phyloP scores from a whole-genome alignment of 352 stramenopile genomes.

The Pythium phragmitis region DNA sequence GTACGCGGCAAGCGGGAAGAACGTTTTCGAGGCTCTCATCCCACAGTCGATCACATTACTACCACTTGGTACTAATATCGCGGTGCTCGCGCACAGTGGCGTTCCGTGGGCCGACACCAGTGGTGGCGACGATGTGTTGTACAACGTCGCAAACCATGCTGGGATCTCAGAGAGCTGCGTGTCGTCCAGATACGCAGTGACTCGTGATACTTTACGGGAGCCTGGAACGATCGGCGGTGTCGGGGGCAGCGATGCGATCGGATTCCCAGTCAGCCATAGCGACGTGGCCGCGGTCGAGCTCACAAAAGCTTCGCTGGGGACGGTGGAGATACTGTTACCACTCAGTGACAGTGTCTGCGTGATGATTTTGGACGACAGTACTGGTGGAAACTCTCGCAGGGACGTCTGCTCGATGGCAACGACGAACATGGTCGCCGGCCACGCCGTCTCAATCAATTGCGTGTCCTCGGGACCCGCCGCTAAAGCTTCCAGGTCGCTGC shows the following conservation, averaged over 20 bases:
- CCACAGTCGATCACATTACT: slow-evolving; percentile 3
- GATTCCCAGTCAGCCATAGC: slow-evolving; percentile 10
- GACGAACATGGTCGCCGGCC: slow-evolving; percentile 22
- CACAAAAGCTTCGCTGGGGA: slow-evolving; percentile 13
- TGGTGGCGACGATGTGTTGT: neutral
- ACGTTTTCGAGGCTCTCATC: neutral
- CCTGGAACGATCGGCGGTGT: neutral
- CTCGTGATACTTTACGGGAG: neutral
- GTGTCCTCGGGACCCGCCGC: slow-evolving; percentile 1
- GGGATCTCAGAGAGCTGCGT: slow-evolving; percentile 7
- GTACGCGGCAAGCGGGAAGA: neutral
- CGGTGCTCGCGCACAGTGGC: neutral
- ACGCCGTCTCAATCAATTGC: slow-evolving; percentile 6
- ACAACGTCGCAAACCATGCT: neutral
- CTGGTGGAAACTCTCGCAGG: slow-evolving; percentile 2
- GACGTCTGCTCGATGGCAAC: slow-evolving; percentile 18
- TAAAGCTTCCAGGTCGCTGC: slow-evolving; percentile 18
- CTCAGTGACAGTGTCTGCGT: slow-evolving; percentile 22
- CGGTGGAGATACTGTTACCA: slow-evolving; percentile 12
- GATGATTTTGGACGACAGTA: slow-evolving; percentile 17
- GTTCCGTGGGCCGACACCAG: slow-evolving; percentile 2
- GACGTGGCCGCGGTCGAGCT: neutral
- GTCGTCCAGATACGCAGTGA: neutral
- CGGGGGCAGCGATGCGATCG: slow-evolving; percentile 5
- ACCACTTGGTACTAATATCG: neutral